Percentiles rank a stretch among this genome's conserved stretches.
These are phyloP conservation scores for Torrubiellomyces zombiae DNA, from an alignment of 2,329 filamentous ascomycete species.

Conservation along the genomic window DNA sequence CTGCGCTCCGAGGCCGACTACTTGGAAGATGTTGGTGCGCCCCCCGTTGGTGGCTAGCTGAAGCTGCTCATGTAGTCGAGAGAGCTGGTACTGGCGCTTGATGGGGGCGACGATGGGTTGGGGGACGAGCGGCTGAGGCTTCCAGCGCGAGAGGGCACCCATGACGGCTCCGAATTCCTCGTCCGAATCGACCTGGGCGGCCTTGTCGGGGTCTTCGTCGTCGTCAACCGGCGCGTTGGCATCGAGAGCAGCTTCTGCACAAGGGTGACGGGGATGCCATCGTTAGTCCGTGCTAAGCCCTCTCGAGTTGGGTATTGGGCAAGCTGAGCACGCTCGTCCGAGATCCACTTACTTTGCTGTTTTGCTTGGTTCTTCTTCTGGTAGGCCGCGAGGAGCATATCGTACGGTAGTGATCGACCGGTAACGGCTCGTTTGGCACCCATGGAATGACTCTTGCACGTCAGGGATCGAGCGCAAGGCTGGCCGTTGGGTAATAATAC, in stretches of 20 bases:
- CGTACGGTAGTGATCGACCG: slow-evolving; percentile 74
- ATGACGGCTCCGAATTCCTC: slow-evolving; percentile 87
- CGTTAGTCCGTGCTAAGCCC: slow-evolving; percentile 7
- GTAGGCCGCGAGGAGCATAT: slow-evolving; percentile 76
- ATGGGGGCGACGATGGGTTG: slow-evolving; percentile 46
- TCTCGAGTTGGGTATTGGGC: not conserved
- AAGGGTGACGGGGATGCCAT: slow-evolving; percentile 1
- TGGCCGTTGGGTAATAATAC: slow-evolving; percentile 72
- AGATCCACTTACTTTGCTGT: slow-evolving; percentile 63
- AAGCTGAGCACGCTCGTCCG: too few relatives aligned
- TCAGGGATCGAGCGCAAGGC: slow-evolving; percentile 73
- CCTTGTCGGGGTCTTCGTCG: slow-evolving; percentile 67
- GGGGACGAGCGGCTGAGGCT: slow-evolving; percentile 60
- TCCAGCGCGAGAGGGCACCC: slow-evolving; percentile 58
- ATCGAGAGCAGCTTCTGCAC: slow-evolving; percentile 75
- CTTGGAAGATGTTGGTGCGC: slow-evolving; percentile 47
- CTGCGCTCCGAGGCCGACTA: slow-evolving; percentile 39
- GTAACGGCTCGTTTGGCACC: slow-evolving; percentile 80
- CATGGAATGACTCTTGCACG: slow-evolving; percentile 93
- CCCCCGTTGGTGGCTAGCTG: slow-evolving; percentile 50
- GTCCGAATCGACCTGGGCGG: slow-evolving; percentile 76
- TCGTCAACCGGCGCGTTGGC: slow-evolving; percentile 84
- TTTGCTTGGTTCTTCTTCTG: slow-evolving; percentile 99
- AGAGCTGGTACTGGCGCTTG: slow-evolving; percentile 44
- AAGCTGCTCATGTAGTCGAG: slow-evolving; percentile 47